phyloP scores from a whole-genome alignment of 257 asterid species.

The Coffea canephora region DNA sequence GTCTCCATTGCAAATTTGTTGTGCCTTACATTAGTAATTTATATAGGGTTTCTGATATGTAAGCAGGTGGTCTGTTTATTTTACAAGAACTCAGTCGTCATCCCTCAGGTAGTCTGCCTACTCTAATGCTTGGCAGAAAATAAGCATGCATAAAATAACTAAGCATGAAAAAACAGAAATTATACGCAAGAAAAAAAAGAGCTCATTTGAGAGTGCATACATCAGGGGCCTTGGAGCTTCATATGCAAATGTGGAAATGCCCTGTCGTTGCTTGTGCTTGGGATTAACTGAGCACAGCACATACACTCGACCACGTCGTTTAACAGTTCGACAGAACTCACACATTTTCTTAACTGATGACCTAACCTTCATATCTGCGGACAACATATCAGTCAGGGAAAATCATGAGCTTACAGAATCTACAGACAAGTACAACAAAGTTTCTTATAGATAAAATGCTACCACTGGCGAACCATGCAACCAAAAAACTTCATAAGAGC shows the following conservation, averaged over 20 bases:
- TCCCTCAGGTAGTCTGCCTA: background rate
- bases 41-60: background rate
- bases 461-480: background rate
- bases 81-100: background rate
- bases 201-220: constrained; percentile 39
- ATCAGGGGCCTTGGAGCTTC: constrained; percentile 49
- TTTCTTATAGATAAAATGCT: background rate
- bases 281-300: constrained; percentile 85
- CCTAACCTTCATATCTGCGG: constrained; percentile 85
- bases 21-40: background rate
- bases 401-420: background rate
- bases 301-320: constrained; percentile 89
- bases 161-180: background rate
- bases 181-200: background rate
- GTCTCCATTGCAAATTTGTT: background rate
- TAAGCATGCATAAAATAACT: background rate
- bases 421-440: background rate
- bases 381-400: constrained; percentile 1
- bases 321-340: constrained; percentile 79
- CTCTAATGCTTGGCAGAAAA: background rate
- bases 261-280: constrained; percentile 97
- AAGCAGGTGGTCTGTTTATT: background rate
- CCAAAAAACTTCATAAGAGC: background rate
- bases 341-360: constrained; percentile 95
- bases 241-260: constrained; percentile 72